These are phyloP conservation scores for Paraphaeosphaeria sporulosa DNA, from an alignment of 2,329 filamentous ascomycete genomes.

Conservation along the genomic window DNA sequence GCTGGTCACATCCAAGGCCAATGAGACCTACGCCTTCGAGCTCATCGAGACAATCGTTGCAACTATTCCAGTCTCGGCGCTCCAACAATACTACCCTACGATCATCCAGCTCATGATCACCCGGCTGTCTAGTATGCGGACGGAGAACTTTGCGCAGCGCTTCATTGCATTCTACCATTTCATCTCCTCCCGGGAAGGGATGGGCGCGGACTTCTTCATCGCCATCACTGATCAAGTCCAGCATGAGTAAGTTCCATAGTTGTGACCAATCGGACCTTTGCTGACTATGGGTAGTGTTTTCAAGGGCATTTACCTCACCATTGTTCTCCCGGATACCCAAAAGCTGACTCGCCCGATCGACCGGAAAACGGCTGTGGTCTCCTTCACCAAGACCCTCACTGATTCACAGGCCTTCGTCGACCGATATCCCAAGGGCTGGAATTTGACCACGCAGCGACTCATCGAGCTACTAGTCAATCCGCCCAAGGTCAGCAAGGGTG, in stretches of 20 bases:
- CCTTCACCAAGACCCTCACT: constrained; percentile 88
- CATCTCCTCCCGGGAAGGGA: constrained; percentile 80
- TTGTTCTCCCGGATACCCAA: constrained; percentile 88
- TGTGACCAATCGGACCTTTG: not conserved
- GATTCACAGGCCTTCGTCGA: constrained; percentile 84
- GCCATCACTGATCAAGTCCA: constrained; percentile 83
- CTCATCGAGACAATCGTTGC: constrained; percentile 82
- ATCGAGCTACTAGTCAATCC: constrained; percentile 90
- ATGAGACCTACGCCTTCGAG: constrained; percentile 88
- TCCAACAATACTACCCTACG: constrained; percentile 79
- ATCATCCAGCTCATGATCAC: constrained; percentile 85
- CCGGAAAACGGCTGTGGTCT: constrained; percentile 91
- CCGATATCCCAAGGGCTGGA: constrained; percentile 78
- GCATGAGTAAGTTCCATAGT: constrained; percentile 57
- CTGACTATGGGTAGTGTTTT: constrained; percentile 67
- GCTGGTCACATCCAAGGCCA: constrained; percentile 80
- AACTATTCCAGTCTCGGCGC: constrained; percentile 74
- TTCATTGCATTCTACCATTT: constrained; percentile 97
- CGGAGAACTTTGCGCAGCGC: constrained; percentile 83
- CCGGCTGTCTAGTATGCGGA: constrained; percentile 73
- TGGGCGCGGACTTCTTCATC: constrained; percentile 93
- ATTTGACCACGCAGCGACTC: constrained; percentile 85
- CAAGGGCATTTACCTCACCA: constrained; percentile 80
- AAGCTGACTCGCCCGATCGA: constrained; percentile 87
- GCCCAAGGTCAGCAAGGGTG: constrained; percentile 71